These are phyloP conservation scores for Agaricus subrufescens DNA, from an alignment of 768 basidiomycete species.

Conservation along the genomic window DNA sequence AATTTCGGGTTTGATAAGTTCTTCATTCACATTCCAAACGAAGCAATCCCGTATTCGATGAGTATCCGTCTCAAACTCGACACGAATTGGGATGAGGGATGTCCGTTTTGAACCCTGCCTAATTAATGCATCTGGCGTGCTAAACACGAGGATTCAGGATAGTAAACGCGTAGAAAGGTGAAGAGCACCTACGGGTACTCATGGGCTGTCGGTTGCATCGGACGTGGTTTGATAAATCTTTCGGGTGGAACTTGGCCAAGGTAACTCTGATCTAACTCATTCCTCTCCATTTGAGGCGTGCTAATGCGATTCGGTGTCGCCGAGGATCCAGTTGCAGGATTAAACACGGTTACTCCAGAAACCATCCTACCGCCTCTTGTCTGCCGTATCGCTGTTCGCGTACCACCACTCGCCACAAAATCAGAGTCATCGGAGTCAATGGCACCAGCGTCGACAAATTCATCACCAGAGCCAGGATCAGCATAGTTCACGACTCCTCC, in stretches of 20 bases:
- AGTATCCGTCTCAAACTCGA: slow-evolving; percentile 91
- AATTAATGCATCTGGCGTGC: slow-evolving; percentile 61
- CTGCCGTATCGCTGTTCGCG: slow-evolving; percentile 52
- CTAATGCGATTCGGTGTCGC: slow-evolving; percentile 18
- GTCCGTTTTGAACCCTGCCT: slow-evolving; percentile 49
- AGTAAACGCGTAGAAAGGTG: not conserved
- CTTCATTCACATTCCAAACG: slow-evolving; percentile 91
- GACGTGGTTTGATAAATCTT: slow-evolving; percentile 63
- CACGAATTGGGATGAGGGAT: slow-evolving; percentile 83
- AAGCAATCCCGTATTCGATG: slow-evolving; percentile 93
- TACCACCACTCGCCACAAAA: slow-evolving; percentile 62
- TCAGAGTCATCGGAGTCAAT: slow-evolving; percentile 84
- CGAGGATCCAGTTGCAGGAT: slow-evolving; percentile 40
- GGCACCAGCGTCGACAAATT: slow-evolving; percentile 75
- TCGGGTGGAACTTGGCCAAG: slow-evolving; percentile 82
- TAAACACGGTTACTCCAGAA: slow-evolving; percentile 52
- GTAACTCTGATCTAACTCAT: slow-evolving; percentile 81
- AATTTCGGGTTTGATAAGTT: slow-evolving; percentile 74
- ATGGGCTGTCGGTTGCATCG: slow-evolving; percentile 57
- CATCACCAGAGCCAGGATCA: slow-evolving; percentile 81
- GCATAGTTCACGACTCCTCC: slow-evolving; percentile 81
- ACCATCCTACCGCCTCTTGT: slow-evolving; percentile 35
- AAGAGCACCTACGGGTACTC: slow-evolving; percentile 63
- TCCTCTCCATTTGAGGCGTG: slow-evolving; percentile 37
- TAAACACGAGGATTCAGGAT: slow-evolving; percentile 23